phyloP scores from a whole-genome alignment of 768 basidiomycete species.

The Leccinum disarticulatum region DNA sequence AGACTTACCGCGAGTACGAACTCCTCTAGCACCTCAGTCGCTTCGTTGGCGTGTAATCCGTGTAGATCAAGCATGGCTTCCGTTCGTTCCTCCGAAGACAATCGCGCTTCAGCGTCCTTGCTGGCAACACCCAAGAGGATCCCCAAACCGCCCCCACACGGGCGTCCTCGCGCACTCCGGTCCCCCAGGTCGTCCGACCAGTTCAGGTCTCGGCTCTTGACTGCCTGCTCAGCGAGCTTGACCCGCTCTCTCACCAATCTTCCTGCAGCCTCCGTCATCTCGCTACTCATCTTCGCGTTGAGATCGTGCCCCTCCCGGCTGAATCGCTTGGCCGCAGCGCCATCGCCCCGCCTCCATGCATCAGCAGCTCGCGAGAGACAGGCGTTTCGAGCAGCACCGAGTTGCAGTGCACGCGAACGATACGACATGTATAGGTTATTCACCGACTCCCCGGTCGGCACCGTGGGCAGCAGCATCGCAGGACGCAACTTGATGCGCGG shows the following conservation, averaged over 20 bases:
- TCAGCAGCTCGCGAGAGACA: conserved; percentile 94
- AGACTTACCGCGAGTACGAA: conserved; percentile 81
- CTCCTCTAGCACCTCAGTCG: conserved; percentile 85
- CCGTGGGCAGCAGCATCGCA: conserved; percentile 81
- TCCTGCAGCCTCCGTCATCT: conserved; percentile 84
- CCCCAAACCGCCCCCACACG: conserved; percentile 80
- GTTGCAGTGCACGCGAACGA: conserved; percentile 82
- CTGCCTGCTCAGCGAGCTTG: conserved; percentile 71
- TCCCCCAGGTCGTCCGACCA: conserved; percentile 89
- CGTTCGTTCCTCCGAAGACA: conserved; percentile 84
- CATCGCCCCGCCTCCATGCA: conserved; percentile 94
- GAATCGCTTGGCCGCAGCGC: conserved; percentile 93
- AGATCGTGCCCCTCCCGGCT: conserved; percentile 91
- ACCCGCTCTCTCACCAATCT: conserved; percentile 83
- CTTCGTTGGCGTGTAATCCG: conserved; percentile 92
- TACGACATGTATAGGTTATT: conserved; percentile 87
- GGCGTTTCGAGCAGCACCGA: conserved; percentile 92
- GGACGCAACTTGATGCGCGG: conserved; percentile 83
- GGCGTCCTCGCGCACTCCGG: conserved; percentile 67
- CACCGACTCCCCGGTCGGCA: conserved; percentile 80
- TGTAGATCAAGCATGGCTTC: conserved; percentile 89
- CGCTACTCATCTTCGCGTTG: conserved; percentile 85
- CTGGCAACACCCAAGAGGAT: conserved; percentile 85
- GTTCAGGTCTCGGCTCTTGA: conserved; percentile 61
- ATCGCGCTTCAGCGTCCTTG: conserved; percentile 49